A percentile compares a stretch with the other conserved stretches of the same genome.
Conservation (phyloP, 192 early-diverging fungal genomes). For the Rhizophagus prolifer region DNA sequence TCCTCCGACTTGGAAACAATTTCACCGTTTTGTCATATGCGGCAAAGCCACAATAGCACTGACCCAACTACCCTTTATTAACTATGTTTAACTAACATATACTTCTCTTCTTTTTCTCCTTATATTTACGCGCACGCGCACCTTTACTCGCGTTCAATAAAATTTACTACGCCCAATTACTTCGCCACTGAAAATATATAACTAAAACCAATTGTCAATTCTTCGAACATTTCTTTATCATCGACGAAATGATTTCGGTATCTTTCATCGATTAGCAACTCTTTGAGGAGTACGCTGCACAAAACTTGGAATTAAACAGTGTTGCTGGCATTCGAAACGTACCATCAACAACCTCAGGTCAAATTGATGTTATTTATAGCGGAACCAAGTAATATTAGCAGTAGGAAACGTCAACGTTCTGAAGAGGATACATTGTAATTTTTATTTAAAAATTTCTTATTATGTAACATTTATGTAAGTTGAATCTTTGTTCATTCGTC, state of each 20-base stretch:
- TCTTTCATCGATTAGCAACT: conserved; percentile 4
- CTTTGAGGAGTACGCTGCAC: conserved; percentile 5
- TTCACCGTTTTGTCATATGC: conserved; percentile 5
- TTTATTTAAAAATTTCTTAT: not conserved
- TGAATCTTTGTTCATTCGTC: not conserved
- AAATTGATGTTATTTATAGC: not conserved
- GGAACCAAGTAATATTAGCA: not conserved
- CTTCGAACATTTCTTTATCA: not conserved
- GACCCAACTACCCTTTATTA: not conserved
- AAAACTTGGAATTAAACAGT: not conserved
- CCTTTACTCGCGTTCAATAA: not conserved
- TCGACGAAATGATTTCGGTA: not conserved
- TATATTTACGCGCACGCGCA: not conserved
- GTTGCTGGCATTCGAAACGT: conserved; percentile 1
- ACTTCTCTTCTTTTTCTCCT: not conserved
- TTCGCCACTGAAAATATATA: not conserved
- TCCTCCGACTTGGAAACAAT: not conserved
- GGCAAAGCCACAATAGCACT: not conserved
- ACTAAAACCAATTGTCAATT: not conserved
- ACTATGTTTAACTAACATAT: not conserved
- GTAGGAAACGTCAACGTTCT: conserved; percentile 6
- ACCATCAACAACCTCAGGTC: not conserved
- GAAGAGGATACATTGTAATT: conserved; percentile 21
- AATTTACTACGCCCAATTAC: not conserved
- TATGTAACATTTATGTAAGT: not conserved